phyloP scores from a whole-genome alignment of 176 grass and related monocot species.

The Tillandsia fasciculata region DNA sequence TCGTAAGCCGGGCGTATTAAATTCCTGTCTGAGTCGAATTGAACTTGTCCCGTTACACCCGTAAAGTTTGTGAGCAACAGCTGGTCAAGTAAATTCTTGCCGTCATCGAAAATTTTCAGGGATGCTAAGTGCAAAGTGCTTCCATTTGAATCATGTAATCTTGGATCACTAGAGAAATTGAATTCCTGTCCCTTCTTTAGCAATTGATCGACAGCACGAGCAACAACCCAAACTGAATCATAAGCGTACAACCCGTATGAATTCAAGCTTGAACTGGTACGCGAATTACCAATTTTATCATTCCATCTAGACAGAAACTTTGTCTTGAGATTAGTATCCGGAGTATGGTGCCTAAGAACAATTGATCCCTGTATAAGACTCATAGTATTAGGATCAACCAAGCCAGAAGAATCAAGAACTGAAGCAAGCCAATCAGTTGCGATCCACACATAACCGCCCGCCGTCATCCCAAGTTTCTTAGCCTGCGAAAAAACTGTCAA shows the following conservation, averaged over 20 bases:
- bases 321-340: slow-evolving; percentile 46
- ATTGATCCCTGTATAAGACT: slow-evolving; percentile 58
- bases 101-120: slow-evolving; percentile 52
- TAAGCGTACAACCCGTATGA: slow-evolving; percentile 77
- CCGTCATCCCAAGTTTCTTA: slow-evolving; percentile 47
- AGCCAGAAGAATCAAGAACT: slow-evolving; percentile 55
- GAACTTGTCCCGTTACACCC: slow-evolving; percentile 47
- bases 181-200: slow-evolving; percentile 35
- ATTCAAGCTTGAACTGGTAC: slow-evolving; percentile 36
- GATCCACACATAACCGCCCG: slow-evolving; percentile 73
- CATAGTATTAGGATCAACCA: slow-evolving; percentile 23
- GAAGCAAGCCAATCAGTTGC: slow-evolving; percentile 78
- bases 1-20: slow-evolving; percentile 61
- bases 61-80: slow-evolving; percentile 66
- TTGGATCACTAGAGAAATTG: slow-evolving; percentile 55
- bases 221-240: slow-evolving; percentile 67
- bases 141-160: slow-evolving; percentile 37
- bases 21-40: slow-evolving; percentile 47
- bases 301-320: slow-evolving; percentile 66
- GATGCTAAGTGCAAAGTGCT: slow-evolving; percentile 47
- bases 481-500: slow-evolving; percentile 56
- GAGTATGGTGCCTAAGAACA: slow-evolving; percentile 53
- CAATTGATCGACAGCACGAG: slow-evolving; percentile 53
- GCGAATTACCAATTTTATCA: slow-evolving; percentile 24
- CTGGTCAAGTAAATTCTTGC: slow-evolving; percentile 49